Evolutionary conservation across 2,329 filamentous ascomycete species (phyloP), one percentile per base, ranked within the genome.

Genomic region (Botrytis tulipae): DNA sequence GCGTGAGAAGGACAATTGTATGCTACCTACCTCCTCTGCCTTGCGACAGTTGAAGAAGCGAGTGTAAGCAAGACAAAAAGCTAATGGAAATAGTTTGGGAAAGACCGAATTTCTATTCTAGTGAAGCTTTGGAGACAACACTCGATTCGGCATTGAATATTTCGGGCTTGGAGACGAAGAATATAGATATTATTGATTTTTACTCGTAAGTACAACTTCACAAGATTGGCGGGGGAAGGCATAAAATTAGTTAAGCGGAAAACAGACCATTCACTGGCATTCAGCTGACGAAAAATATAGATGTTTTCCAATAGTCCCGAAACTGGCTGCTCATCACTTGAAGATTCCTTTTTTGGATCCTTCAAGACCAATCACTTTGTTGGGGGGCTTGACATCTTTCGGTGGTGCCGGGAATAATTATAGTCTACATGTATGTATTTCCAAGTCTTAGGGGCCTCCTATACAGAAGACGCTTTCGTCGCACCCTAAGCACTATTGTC

Each of bases 321-420:
- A 92, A 78, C 81, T 92, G 0, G 90, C 90, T 1, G 88, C 87
- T 42, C 80, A 86, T 3, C 88, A 92, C 79, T 84, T 92, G 0
- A 85, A 84, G 0, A 78, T 92, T 1, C 83, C 87, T 0, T 82
- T 87, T 0, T 80, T 80, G 0, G 80, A 83, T 1, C 78, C 83
- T 1, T 44, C 80, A 2, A 90, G 88, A 75, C 85, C 87, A 0
- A 84, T 91, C 32, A 91, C 89, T 0, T 80, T 92, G 0, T 83
- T 92, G 0, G 90, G 90, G 0, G 90, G 90, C 0, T 78, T 93
- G 71, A 92, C 90, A 7, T 90, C 87, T 0, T 92, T 92, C 74
- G 90, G 91, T 0, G 91, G 90, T 0, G 90, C 91, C 9, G 90
- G 90, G 0, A 92, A 92, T 75, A 92, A 92, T 72, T 92, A 92